A percentile compares a stretch with the other conserved stretches of the same genome.
Conservation (phyloP, 2,329 filamentous ascomycete species). For the Penicillium occitanis region DNA sequence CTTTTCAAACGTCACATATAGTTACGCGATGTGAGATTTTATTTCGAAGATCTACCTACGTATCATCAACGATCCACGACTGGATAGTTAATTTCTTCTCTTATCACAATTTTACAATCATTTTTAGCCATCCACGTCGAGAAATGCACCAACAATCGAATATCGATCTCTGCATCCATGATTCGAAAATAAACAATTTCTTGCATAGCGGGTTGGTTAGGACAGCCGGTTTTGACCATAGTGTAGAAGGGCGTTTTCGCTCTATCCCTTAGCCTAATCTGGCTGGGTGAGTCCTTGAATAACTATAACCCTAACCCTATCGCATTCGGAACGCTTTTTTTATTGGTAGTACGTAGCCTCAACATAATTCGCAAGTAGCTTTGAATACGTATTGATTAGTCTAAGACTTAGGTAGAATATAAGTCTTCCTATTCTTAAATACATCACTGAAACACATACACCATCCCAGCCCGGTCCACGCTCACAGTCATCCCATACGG, state of each 20-base stretch:
- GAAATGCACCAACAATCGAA: background rate
- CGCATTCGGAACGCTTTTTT: too few relatives aligned
- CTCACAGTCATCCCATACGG: slow-evolving; percentile 93
- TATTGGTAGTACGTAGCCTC: too few relatives aligned
- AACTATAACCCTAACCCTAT: background rate
- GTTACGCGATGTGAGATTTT: background rate
- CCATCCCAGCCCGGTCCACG: slow-evolving; percentile 81
- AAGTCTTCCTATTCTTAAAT: too few relatives aligned
- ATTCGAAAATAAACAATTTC: too few relatives aligned
- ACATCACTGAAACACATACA: slow-evolving; percentile 72
- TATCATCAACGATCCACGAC: background rate
- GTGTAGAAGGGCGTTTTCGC: background rate
- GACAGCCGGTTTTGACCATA: background rate
- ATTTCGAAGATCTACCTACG: background rate
- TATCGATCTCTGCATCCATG: too few relatives aligned
- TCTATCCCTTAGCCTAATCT: background rate
- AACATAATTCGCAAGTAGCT: too few relatives aligned
- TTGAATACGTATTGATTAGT: background rate
- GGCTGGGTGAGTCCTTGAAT: background rate
- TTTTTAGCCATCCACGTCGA: background rate
- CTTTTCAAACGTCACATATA: background rate
- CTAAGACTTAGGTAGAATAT: background rate
- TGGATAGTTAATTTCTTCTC: background rate
- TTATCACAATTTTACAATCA: background rate
- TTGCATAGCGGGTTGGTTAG: background rate